These are phyloP conservation scores for Exutisphaerella laricina DNA, from an alignment of 2,329 filamentous ascomycete genomes.

Conservation along the genomic window DNA sequence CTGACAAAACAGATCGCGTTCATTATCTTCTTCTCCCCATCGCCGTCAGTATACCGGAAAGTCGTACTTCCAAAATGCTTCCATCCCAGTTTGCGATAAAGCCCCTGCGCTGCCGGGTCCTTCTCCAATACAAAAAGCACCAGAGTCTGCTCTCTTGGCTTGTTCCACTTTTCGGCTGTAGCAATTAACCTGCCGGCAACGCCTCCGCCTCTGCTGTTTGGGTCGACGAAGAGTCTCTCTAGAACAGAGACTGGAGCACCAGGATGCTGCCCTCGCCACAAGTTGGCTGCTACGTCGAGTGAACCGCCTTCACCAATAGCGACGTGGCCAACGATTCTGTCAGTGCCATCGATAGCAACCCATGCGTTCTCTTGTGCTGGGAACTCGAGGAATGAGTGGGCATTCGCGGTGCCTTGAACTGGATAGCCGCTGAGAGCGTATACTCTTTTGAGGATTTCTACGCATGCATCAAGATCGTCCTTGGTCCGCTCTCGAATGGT, in stretches of 20 bases:
- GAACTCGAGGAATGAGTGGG: conserved; percentile 13
- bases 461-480: conserved; percentile 21
- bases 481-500: conserved; percentile 17
- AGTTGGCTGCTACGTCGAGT: conserved; percentile 18
- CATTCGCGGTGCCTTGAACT: conserved; percentile 22
- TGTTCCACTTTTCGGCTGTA: conserved; percentile 10
- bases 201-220: conserved; percentile 13
- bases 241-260: conserved; percentile 15
- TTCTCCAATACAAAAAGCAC: conserved; percentile 24
- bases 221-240: conserved; percentile 23
- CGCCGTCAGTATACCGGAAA: conserved; percentile 4
- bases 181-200: conserved; percentile 16
- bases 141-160: conserved; percentile 7
- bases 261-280: conserved; percentile 13
- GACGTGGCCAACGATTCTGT: conserved; percentile 23
- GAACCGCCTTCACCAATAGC: conserved; percentile 9
- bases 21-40: conserved; percentile 6
- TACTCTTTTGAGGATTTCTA: conserved; percentile 20
- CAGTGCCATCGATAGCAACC: conserved; percentile 20
- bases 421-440: conserved; percentile 25
- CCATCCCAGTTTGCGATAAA: conserved; percentile 24
- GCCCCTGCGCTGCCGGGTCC: conserved; percentile 18
- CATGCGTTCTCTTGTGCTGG: conserved; percentile 17
- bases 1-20: conserved; percentile 15
- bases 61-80: conserved; percentile 12